Percentiles rank a stretch among this genome's conserved stretches.
Evolutionary conservation across 2,329 filamentous ascomycete genomes (phyloP).

Genomic region (Calonectria henricotiae): DNA sequence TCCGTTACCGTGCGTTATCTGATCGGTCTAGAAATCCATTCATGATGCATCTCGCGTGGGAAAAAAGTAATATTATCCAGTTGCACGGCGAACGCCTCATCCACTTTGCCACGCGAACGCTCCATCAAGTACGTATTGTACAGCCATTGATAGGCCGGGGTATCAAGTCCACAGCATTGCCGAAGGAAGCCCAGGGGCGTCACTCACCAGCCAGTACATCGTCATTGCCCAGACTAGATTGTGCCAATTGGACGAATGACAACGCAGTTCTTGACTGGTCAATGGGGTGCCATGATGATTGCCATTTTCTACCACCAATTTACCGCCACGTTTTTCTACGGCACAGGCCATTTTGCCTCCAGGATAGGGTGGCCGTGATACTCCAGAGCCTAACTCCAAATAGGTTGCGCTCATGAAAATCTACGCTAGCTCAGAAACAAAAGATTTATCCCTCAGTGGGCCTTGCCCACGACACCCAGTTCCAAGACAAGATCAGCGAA

Average conservation of each 20-base stretch:
- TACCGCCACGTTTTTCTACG: conserved; percentile 22
- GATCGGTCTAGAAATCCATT: conserved; percentile 6
- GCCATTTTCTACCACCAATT: not conserved
- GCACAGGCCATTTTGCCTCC: conserved; percentile 15
- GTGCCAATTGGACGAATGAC: not conserved
- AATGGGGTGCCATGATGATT: not conserved
- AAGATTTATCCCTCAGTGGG: conserved; percentile 19
- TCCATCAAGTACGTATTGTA: not conserved
- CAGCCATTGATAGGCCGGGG: not conserved
- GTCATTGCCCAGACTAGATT: not conserved
- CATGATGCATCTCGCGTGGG: conserved; percentile 3
- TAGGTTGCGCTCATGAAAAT: conserved; percentile 14
- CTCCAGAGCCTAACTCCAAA: conserved; percentile 2
- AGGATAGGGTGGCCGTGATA: not conserved
- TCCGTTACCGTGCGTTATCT: not conserved
- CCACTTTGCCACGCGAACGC: conserved; percentile 13
- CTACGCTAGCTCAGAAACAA: not conserved
- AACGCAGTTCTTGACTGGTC: not conserved
- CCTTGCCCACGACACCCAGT: not conserved
- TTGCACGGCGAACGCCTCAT: not conserved
- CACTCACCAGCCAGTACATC: not conserved
- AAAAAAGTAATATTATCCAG: conserved; percentile 8
- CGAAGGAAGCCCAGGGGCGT: not conserved
- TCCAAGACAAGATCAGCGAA: conserved; percentile 3
- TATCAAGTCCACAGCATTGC: not conserved